Evolutionary conservation across 2,329 filamentous ascomycete genomes (phyloP), one percentile per base, ranked within the genome.

Genomic region (Ascochyta fabae): DNA sequence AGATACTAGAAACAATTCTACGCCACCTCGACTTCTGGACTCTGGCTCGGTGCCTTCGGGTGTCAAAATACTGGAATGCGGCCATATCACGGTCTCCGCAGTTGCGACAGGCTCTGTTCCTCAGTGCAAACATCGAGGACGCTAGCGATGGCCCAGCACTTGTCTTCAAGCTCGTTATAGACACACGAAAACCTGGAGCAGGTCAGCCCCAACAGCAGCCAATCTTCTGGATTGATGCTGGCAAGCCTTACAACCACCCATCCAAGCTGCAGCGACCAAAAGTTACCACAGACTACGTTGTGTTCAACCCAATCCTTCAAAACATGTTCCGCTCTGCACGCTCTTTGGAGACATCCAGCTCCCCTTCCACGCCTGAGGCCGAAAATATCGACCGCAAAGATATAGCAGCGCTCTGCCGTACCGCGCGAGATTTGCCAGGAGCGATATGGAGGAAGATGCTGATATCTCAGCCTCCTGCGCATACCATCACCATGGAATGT

Each of bases 91-190:
- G 48, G 15, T 57, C 54, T 34, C 48, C 48, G 23, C 54, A 38
- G 22, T 15, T 57, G 34, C 54, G 48, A 29, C 54, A 57, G 27
- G 34, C 48, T 13, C 45, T 57, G 4, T 57, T 57, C 35, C 48
- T 57, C 54, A 48, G 27, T 24, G 26, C 43, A 29, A 44, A 24
- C 16, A 27, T 44, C 24, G 54, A 48, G 8, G 44, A 52, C 6
- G 26, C 42, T 22, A 43, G 44, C 23, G 45, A 53, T 27, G 54
- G 54, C 1, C 48, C 54, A 43, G 35, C 54, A 27, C 39, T 57
- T 15, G 44, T 57, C 54, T 57, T 57, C 40, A 57, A 57, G 34
- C 38, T 57, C 23, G 44, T 57, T 39, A 48, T 57, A 48, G 54
- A 57, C 23, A 57, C 54, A 26, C 38, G 48, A 26, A 48, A 27